A percentile compares a stretch with the other conserved stretches of the same genome.
Conservation (phyloP, 768 basidiomycete genomes). For the Floccularia luteovirens region DNA sequence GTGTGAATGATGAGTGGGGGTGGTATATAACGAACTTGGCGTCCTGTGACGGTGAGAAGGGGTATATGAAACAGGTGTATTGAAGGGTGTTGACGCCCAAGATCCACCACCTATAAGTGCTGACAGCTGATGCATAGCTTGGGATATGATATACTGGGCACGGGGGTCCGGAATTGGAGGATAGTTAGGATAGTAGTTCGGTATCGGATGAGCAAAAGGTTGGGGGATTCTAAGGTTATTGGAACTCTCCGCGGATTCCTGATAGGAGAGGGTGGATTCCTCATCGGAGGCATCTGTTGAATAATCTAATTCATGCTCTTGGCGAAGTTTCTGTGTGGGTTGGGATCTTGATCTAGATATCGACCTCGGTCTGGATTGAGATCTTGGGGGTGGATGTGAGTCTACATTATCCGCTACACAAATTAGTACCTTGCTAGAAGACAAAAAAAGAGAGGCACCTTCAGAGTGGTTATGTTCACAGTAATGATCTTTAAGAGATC, state of each 20-base stretch:
- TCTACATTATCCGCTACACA: no score
- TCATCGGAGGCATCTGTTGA: slow-evolving; percentile 1
- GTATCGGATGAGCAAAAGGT: slow-evolving; percentile 11
- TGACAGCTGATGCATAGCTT: slow-evolving; percentile 36
- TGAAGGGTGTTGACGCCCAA: slow-evolving; percentile 17
- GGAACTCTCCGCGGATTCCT: not conserved
- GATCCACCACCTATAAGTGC: slow-evolving; percentile 18
- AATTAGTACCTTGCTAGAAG: no score
- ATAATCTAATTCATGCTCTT: slow-evolving; percentile 3
- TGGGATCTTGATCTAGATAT: slow-evolving; percentile 6
- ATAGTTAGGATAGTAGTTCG: slow-evolving; percentile 12
- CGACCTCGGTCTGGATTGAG: no score
- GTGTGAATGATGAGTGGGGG: slow-evolving; percentile 29
- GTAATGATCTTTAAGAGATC: no score
- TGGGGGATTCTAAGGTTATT: not conserved
- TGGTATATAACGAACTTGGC: slow-evolving; percentile 18
- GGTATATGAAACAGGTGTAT: slow-evolving; percentile 16
- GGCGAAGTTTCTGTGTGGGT: not conserved
- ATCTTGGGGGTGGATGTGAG: no score
- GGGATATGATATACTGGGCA: slow-evolving; percentile 32
- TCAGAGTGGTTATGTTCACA: no score
- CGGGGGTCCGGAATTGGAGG: slow-evolving; percentile 29
- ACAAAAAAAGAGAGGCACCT: no score
- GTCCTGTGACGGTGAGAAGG: slow-evolving; percentile 14
- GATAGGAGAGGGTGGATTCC: not conserved